Evolutionary conservation across 1,284 basidiomycete species (phyloP), one percentile per base, ranked within the genome.

Genomic region (Leccinum cinnamomeum): DNA sequence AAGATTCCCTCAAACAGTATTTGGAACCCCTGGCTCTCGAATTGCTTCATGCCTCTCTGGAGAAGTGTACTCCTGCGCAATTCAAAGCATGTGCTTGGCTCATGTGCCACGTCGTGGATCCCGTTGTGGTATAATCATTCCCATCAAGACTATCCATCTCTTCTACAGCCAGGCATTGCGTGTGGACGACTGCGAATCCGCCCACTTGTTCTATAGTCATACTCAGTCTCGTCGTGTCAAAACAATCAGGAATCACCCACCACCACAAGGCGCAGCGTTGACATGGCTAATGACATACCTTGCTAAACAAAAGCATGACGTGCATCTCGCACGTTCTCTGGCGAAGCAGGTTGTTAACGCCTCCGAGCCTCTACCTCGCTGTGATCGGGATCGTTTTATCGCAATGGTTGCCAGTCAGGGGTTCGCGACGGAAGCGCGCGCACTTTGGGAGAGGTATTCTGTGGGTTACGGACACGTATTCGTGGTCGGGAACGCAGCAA

Each of bases 381-480:
- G 78, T 48, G 75, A 76, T 62, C 82, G 85, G 18, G 79, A 80
- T 2, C 69, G 68, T 8, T 80, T 89, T 64, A 81, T 90, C 59
- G 67, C 76, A 0, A 61, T 79, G 14, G 68, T 76, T 25, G 87
- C 87, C 0, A 65, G 70, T 18, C 72, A 76, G 23, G 84, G 86
- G 3, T 81, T 84, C 56, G 79, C 80, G 3, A 70, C 61, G 6
- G 70, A 79, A 33, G 82, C 86, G 14, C 77, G 85, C 16, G 66
- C 68, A 5, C 77, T 90, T 14, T 90, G 87, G 86, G 81, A 83
- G 65, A 77, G 79, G 56, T 86, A 83, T 68, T 74, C 81, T 1
- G 66, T 64, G n/a, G 82, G 80, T 8, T 70, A 67, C 46, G 80
- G 83, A 56, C 76, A 69, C n/a, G 65, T 69, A 10, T 58, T 76